phyloP scores from a whole-genome alignment of 1,284 basidiomycete genomes.

The Cutaneotrichosporon cutaneum region DNA sequence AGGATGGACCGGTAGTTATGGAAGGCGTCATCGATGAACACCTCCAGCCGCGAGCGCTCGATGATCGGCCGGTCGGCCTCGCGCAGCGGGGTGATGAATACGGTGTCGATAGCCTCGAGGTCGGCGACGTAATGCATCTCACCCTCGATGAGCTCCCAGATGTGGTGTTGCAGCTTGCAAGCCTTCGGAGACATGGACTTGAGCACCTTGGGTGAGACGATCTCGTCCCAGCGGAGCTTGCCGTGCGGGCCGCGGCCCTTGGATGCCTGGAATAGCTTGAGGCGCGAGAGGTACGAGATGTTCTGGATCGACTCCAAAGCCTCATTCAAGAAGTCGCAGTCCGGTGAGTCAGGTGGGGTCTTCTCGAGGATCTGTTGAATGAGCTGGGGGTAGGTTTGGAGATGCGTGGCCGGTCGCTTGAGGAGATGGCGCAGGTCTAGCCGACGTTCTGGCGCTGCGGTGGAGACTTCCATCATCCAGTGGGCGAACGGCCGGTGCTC shows the following conservation, averaged over 20 bases:
- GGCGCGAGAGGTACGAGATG: constrained; percentile 70
- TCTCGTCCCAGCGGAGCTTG: constrained; percentile 83
- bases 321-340: constrained; percentile 71
- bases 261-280: constrained; percentile 80
- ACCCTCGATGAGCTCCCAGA: constrained; percentile 92
- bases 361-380: constrained; percentile 81
- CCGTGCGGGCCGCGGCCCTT: constrained; percentile 71
- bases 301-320: constrained; percentile 74
- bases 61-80: constrained; percentile 74
- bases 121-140: constrained; percentile 96
- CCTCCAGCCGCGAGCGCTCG: constrained; percentile 66
- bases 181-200: constrained; percentile 71
- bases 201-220: constrained; percentile 69
- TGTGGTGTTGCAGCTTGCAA: constrained; percentile 83
- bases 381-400: constrained; percentile 84
- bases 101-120: constrained; percentile 77
- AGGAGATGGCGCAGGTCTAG: constrained; percentile 87
- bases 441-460: constrained; percentile 64
- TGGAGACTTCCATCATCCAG: constrained; percentile 76
- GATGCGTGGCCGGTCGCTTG: constrained; percentile 78
- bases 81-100: constrained; percentile 67
- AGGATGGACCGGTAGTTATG: constrained; percentile 68
- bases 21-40: constrained; percentile 87
- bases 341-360: constrained; percentile 73
- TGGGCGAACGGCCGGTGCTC: constrained; percentile 76